Conservation (phyloP, 139 green algal genomes). For the Tetradesmus lagerheimii region DNA sequence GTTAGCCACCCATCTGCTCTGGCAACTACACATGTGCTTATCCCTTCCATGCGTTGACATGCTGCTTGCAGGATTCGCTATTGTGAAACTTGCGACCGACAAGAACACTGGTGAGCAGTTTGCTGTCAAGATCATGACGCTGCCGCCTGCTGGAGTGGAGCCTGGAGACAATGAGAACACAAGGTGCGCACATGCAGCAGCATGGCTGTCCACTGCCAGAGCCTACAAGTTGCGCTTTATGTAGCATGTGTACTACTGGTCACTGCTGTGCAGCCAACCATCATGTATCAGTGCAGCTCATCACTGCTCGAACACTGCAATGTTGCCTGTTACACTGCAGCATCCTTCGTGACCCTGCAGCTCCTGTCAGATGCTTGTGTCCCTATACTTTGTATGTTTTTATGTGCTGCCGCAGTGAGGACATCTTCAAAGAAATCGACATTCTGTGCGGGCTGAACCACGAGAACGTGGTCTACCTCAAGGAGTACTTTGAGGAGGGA, state of each 20-base stretch:
- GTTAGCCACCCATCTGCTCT: background rate
- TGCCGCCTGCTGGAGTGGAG: conserved; percentile 68
- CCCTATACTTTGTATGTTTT: background rate
- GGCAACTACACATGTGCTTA: background rate
- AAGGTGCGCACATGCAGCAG: background rate
- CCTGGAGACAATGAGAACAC: conserved; percentile 79
- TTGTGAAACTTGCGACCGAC: conserved; percentile 86
- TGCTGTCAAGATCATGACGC: conserved; percentile 92
- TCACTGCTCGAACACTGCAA: background rate
- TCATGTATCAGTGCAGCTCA: background rate
- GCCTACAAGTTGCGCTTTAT: too few relatives aligned
- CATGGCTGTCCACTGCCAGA: background rate
- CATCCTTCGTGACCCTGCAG: background rate
- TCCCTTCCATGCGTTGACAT: background rate
- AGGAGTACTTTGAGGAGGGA: conserved; percentile 92
- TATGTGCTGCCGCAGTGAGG: conserved; percentile 51
- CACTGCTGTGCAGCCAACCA: background rate
- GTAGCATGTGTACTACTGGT: background rate
- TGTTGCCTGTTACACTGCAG: background rate
- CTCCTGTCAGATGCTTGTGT: too few relatives aligned
- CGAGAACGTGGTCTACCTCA: conserved; percentile 87
- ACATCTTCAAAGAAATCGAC: conserved; percentile 96
- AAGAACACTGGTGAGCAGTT: conserved; percentile 70
- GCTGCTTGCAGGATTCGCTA: conserved; percentile 77
- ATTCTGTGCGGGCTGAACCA: conserved; percentile 87